Evolutionary conservation across 768 basidiomycete species (phyloP).

Genomic region (Suillus fuscotomentosus): DNA sequence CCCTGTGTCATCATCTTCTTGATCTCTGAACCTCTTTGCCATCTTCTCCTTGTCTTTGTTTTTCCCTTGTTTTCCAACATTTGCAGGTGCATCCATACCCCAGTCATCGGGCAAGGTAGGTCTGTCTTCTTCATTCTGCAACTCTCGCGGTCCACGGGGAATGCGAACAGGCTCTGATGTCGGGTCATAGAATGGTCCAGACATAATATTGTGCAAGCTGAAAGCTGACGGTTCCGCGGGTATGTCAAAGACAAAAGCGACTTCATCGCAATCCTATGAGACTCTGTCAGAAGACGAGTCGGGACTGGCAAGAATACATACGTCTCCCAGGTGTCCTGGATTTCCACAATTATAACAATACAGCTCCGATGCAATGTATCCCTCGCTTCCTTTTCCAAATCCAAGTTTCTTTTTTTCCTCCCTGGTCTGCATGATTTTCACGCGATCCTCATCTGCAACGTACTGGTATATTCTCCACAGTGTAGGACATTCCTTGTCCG

Average conservation of each 20-base stretch:
- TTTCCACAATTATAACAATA: constrained; percentile 85
- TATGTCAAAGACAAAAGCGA: constrained; percentile 37
- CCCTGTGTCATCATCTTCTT: constrained; percentile 48
- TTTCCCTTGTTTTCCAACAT: constrained; percentile 67
- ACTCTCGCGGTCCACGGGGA: constrained; percentile 40
- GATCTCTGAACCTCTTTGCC: constrained; percentile 47
- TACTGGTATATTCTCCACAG: constrained; percentile 82
- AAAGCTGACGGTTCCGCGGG: constrained; percentile 67
- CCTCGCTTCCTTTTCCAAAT: constrained; percentile 74
- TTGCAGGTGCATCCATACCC: constrained; percentile 46
- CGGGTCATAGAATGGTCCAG: constrained; percentile 65
- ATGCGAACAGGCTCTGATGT: constrained; percentile 30
- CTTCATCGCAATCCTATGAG: constrained; percentile 60
- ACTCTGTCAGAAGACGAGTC: background rate
- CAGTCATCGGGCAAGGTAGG: constrained; percentile 39
- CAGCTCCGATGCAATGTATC: constrained; percentile 67
- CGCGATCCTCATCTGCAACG: constrained; percentile 52
- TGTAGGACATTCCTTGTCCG: constrained; percentile 73
- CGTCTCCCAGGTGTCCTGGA: constrained; percentile 77
- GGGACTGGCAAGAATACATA: constrained; percentile 35
- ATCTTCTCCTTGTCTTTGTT: constrained; percentile 58
- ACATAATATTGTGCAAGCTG: constrained; percentile 54
- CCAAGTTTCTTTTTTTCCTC: constrained; percentile 46
- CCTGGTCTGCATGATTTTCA: constrained; percentile 42
- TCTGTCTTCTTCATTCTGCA: constrained; percentile 22